Base-by-base conservation (phyloP, 1,284 basidiomycete genomes). In the Pisolithus thermaeus region DNA sequence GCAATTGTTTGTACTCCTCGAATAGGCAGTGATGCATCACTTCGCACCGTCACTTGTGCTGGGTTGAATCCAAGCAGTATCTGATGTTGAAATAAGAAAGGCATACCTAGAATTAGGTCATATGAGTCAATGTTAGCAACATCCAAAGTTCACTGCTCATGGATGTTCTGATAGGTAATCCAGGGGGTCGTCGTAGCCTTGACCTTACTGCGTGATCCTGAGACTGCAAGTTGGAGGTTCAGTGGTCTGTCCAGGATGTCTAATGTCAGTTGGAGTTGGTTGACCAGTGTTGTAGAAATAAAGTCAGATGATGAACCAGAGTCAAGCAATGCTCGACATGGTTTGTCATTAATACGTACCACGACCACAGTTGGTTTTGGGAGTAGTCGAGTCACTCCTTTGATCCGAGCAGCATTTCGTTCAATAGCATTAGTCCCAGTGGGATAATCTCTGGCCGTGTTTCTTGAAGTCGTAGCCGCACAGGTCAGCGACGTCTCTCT, bases 271-370 rank as follows among this genome's bases (percentile, higher is more conserved):
- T 52, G 46, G 7, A 53, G 38, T 28, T 49, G 52, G 18, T 53
- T 47, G 2, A 48, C 47, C 4, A 48, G 16, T 2, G 38, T 48
- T 2, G 37, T 48, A 30, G 55, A 57, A 2, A 52, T 45, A 39
- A 57, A 57, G 20, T 57, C 52, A 0, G 55, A 49, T 25, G 52
- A 25, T 3, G 55, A 57, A 3, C 55, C 52, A 8, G 50, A 48
- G 47, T 57, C 53, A 0, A 56, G 12, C n/a, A 57, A 40, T 4
- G 55, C 55, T 18, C 53, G 14, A 18, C 46, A 45, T 6, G 55
- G 50, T 23, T 52, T 22, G 7, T 46, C 50, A 41, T 55, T 52
- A 3, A 57, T 42, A 4, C 43, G 18, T 3, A 54, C 50, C 1
- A 52, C 44, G 8, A 57, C 44, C 2, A 52, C 37, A 1, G 49